Conservation (phyloP, 768 basidiomycete genomes). For the Sporobolomyces phaffii region DNA sequence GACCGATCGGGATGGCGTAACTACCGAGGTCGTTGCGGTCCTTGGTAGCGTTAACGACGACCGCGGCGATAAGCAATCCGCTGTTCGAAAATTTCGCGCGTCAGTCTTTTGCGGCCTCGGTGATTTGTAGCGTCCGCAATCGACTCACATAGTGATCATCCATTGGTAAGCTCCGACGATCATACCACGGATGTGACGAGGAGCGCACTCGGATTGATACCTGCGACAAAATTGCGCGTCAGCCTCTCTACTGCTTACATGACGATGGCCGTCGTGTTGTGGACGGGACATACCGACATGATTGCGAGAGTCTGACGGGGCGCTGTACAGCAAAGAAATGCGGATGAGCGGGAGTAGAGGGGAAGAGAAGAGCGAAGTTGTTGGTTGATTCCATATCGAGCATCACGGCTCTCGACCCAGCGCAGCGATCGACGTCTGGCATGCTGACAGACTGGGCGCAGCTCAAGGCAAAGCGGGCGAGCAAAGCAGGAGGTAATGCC, state of each 20-base stretch:
- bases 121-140: too few species aligned
- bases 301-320: not conserved
- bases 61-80: constrained; percentile 58
- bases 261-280: constrained; percentile 10
- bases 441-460: not conserved
- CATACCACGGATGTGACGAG: constrained; percentile 59
- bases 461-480: not conserved
- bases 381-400: too few species aligned
- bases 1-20: constrained; percentile 63
- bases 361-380: too few species aligned
- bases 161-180: constrained; percentile 16
- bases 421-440: too few species aligned
- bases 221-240: constrained; percentile 48
- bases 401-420: too few species aligned
- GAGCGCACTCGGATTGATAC: constrained; percentile 60
- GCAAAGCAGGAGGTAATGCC: not conserved
- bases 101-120: too few species aligned
- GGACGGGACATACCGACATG: not conserved
- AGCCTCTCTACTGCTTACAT: constrained; percentile 47
- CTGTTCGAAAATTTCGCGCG: too few species aligned
- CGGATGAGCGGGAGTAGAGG: too few species aligned
- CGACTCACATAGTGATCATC: too few species aligned
- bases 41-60: constrained; percentile 65
- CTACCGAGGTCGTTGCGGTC: constrained; percentile 51
- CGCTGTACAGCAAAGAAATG: too few species aligned